These are phyloP conservation scores for Citrus mangshanensis DNA, from an alignment of 345 rosid species.

Conservation along the genomic window DNA sequence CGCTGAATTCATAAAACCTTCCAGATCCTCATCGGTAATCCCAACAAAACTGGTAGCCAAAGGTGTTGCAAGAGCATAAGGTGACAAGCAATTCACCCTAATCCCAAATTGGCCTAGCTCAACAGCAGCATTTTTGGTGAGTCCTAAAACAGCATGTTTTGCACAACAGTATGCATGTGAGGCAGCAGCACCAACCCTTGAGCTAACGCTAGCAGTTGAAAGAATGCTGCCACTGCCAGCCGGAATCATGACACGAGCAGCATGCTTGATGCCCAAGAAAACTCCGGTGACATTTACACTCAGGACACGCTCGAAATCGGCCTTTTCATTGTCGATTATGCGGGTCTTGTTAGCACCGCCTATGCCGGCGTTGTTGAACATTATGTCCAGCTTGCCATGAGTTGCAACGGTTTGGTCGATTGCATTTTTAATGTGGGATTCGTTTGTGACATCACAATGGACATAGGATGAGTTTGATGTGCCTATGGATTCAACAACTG, in stretches of 20 bases:
- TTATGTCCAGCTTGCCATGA: slow-evolving; percentile 42
- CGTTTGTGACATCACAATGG: slow-evolving; percentile 37
- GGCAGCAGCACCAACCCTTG: slow-evolving; percentile 6
- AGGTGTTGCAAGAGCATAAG: slow-evolving; percentile 40
- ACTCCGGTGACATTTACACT: slow-evolving; percentile 34
- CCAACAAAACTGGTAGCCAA: slow-evolving; percentile 34
- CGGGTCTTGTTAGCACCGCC: slow-evolving; percentile 19
- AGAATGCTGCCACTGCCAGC: slow-evolving; percentile 35
- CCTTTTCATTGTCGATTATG: slow-evolving; percentile 36
- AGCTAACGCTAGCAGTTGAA: slow-evolving; percentile 34
- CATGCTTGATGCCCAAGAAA: slow-evolving; percentile 45
- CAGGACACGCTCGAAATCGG: slow-evolving; percentile 39
- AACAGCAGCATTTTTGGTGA: slow-evolving; percentile 41
- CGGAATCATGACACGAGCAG: slow-evolving; percentile 39
- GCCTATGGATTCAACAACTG: slow-evolving; percentile 22
- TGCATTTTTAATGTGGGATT: slow-evolving; percentile 21
- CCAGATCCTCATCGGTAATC: slow-evolving; percentile 22
- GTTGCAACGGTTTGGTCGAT: slow-evolving; percentile 28
- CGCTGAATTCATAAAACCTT: slow-evolving; percentile 6
- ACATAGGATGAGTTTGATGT: slow-evolving; percentile 18
- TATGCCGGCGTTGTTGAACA: slow-evolving; percentile 49
- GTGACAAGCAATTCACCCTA: slow-evolving; percentile 48
- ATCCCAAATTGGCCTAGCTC: slow-evolving; percentile 56
- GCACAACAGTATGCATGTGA: slow-evolving; percentile 45
- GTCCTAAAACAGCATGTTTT: slow-evolving; percentile 49